phyloP scores from a whole-genome alignment of 2,329 filamentous ascomycete species.

The Cladosporium oxysporum region DNA sequence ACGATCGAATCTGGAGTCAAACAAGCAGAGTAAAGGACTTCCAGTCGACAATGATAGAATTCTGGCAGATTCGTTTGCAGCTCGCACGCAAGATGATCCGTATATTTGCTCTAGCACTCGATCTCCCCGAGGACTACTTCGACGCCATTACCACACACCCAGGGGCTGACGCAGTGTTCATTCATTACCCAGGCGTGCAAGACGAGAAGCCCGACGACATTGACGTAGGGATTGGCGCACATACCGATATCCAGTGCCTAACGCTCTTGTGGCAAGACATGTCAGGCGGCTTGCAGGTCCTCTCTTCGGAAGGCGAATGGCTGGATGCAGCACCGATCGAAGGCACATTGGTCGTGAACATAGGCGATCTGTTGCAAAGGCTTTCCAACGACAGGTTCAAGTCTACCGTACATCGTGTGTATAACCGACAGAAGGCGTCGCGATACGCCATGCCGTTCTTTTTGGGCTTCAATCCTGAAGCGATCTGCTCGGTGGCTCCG shows the following conservation, averaged over 20 bases:
- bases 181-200: conserved; percentile 32
- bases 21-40: background rate
- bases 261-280: conserved; percentile 49
- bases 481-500: background rate
- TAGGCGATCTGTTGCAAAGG: conserved; percentile 52
- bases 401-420: conserved; percentile 23
- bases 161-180: conserved; percentile 53
- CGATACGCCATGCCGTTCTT: conserved; percentile 7
- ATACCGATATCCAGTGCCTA: conserved; percentile 51
- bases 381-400: conserved; percentile 44
- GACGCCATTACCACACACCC: conserved; percentile 4
- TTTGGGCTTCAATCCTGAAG: conserved; percentile 6
- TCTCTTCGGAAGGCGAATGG: conserved; percentile 44
- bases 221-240: conserved; percentile 26
- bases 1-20: background rate
- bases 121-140: background rate
- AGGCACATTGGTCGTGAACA: conserved; percentile 52
- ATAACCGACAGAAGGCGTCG: conserved; percentile 11
- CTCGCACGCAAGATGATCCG: conserved; percentile 68
- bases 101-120: background rate
- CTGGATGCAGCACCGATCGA: conserved; percentile 45
- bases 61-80: conserved; percentile 59
- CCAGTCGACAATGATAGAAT: background rate
- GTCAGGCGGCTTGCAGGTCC: conserved; percentile 45
- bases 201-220: conserved; percentile 20